Base-by-base conservation (phyloP, 805 yeast species). In the Cyberlindnera mrakii region DNA sequence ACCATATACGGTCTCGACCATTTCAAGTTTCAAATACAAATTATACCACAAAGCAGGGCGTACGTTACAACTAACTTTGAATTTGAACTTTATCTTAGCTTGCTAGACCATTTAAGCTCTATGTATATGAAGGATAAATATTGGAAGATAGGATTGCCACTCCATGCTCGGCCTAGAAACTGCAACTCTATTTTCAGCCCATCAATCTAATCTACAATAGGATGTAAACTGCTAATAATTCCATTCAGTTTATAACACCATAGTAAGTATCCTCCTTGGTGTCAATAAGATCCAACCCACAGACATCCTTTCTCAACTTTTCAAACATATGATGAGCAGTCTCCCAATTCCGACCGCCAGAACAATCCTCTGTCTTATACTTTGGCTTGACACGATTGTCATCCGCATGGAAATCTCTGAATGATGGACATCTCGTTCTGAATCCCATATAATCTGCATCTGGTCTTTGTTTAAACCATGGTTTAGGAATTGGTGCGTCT, bases 401-500 rank as follows among this genome's bases (percentile, higher is more conserved):
- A 6, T 6, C 52, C 45, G n/a, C 27, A 38, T 33, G 14, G 30
- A 46, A 52, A 18, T 50, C 56, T 9, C 40, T 43, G 39, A 47
- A 50, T 5, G 35, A 9, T 17, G 44, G 42, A 41, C 60, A 56
- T 9, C 60, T 37, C 0, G 45, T 40, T 38, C 57, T 43, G 3
- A 4, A 30, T 1, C 27, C 33, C 56, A 51, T 52, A 34, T 53
- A 55, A 2, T 37, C 39, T 2, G 30, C 39, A 0, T 42, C 17
- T 1, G 36, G 44, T 7, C 43, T 36, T 23, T 51, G 49, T 15
- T 44, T 20, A 38, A 45, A 57, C 88, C 88, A 81, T 5, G 87
- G 88, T 53, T 82, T 81, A 0, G 80, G 77, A 6, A 80, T 59
- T 6, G 88, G 88, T 30, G 72, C 70, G 54, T 82, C 89, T 3